These are phyloP conservation scores for Prunella vulgaris DNA, from an alignment of 257 asterid genomes.

Conservation along the genomic window DNA sequence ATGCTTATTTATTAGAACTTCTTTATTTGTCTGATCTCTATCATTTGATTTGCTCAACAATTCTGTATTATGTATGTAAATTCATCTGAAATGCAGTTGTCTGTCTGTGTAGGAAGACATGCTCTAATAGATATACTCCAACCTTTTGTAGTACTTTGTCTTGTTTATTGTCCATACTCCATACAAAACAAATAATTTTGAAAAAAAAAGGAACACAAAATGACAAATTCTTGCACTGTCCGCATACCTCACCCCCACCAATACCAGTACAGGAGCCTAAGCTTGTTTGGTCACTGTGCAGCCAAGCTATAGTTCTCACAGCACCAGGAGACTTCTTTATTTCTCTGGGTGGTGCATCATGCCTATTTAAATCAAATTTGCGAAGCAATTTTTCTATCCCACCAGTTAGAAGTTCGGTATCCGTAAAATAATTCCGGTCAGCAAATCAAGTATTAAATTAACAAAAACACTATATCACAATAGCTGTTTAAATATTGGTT, in stretches of 20 bases:
- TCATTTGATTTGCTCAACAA: too few species aligned
- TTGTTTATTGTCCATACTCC: too few species aligned
- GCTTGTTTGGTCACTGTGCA: constrained; percentile 85
- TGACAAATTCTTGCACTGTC: not conserved
- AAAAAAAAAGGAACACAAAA: not conserved
- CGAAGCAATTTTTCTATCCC: constrained; percentile 84
- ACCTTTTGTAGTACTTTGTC: too few species aligned
- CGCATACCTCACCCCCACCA: constrained; percentile 88
- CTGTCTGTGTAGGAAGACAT: too few species aligned
- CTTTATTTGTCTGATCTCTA: too few species aligned
- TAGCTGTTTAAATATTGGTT: not conserved
- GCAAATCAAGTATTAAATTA: not conserved
- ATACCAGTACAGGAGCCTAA: constrained; percentile 83
- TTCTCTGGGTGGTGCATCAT: constrained; percentile 90
- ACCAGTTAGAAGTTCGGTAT: constrained; percentile 71
- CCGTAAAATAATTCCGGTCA: constrained; percentile 32
- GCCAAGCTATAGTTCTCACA: constrained; percentile 86
- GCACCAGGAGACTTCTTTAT: constrained; percentile 82
- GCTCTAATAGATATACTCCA: too few species aligned
- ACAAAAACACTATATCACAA: not conserved
- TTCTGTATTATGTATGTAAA: too few species aligned
- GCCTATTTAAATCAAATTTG: constrained; percentile 69
- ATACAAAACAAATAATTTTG: too few species aligned
- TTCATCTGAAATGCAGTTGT: too few species aligned
- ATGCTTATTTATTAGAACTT: too few species aligned